phyloP scores from a whole-genome alignment of 805 yeast genomes.

The Wickerhamomyces hampshirensis region DNA sequence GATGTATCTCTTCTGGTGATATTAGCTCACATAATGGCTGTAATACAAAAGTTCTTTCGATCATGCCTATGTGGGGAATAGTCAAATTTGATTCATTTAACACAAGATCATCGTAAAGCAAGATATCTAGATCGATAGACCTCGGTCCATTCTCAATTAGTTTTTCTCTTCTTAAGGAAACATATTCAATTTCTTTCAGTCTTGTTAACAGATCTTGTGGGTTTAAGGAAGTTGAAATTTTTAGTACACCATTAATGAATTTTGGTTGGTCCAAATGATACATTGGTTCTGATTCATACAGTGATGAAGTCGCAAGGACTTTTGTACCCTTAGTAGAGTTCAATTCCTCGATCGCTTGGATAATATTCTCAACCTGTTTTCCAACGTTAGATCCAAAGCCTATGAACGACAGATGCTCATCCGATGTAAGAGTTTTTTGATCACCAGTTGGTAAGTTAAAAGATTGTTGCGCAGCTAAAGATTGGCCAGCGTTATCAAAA shows the following conservation, averaged over 20 bases:
- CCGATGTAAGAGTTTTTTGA: constrained; percentile 26
- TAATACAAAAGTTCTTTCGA: constrained; percentile 86
- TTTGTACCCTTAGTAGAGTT: constrained; percentile 27
- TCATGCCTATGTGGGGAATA: constrained; percentile 84
- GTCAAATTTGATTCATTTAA: constrained; percentile 53
- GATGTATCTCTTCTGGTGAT: constrained; percentile 65
- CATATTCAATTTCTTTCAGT: constrained; percentile 76
- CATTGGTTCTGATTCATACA: constrained; percentile 92
- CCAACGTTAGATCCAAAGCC: constrained; percentile 93
- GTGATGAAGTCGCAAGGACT: constrained; percentile 62
- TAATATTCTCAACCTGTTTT: constrained; percentile 58
- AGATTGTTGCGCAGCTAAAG: constrained; percentile 4
- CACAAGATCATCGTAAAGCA: constrained; percentile 52
- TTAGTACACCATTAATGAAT: constrained; percentile 80
- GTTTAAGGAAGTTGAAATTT: constrained; percentile 50
- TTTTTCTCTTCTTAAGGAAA: constrained; percentile 65
- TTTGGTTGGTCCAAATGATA: constrained; percentile 74
- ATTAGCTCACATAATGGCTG: constrained; percentile 83
- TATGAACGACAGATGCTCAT: constrained; percentile 53
- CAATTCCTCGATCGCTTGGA: constrained; percentile 47
- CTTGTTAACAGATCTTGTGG: constrained; percentile 62
- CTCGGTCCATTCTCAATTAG: constrained; percentile 89
- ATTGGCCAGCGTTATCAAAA: background rate
- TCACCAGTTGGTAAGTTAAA: constrained; percentile 26
- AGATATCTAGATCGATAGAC: constrained; percentile 81